phyloP scores from a whole-genome alignment of 1,284 basidiomycete genomes.

The Cutaneotrichosporon spelunceum region DNA sequence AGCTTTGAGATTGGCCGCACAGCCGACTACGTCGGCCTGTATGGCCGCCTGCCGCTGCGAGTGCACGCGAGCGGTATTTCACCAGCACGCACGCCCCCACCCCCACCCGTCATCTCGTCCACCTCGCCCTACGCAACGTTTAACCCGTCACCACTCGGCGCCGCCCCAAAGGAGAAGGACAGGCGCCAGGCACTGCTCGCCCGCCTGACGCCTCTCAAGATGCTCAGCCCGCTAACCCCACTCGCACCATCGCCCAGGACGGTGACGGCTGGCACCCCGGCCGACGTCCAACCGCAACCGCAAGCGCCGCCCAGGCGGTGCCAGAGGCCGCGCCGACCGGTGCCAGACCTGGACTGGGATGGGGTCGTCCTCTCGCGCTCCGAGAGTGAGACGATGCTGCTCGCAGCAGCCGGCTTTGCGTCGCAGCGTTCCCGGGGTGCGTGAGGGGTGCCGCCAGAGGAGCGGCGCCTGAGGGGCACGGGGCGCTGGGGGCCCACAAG shows the following conservation, averaged over 20 bases:
- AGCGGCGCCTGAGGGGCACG: too few species aligned
- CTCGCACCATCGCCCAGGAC: slow-evolving; percentile 13
- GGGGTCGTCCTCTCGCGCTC: slow-evolving; percentile 16
- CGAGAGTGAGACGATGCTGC: slow-evolving; percentile 23
- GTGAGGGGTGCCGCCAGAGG: not conserved
- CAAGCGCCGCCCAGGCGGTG: slow-evolving; percentile 12
- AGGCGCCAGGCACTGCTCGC: slow-evolving; percentile 8
- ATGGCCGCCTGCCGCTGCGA: slow-evolving; percentile 13
- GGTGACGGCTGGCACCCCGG: too few species aligned
- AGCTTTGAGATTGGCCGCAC: slow-evolving; percentile 22
- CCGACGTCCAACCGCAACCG: too few species aligned
- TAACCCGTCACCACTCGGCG: not conserved
- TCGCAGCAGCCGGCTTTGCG: slow-evolving; percentile 18
- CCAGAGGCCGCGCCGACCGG: slow-evolving; percentile 1
- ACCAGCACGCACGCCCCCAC: not conserved
- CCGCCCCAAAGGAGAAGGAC: not conserved
- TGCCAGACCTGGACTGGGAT: slow-evolving; percentile 4
- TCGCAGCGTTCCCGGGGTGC: slow-evolving; percentile 12
- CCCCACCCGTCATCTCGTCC: not conserved
- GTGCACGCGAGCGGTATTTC: not conserved
- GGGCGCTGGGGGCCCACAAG: too few species aligned
- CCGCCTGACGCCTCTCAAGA: slow-evolving; percentile 14
- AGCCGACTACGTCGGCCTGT: slow-evolving; percentile 19
- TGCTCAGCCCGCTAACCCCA: slow-evolving; percentile 6
- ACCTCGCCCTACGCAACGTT: not conserved